These are phyloP conservation scores for Trichoderma aggressivum DNA, from an alignment of 2,329 filamentous ascomycete genomes.

Conservation along the genomic window DNA sequence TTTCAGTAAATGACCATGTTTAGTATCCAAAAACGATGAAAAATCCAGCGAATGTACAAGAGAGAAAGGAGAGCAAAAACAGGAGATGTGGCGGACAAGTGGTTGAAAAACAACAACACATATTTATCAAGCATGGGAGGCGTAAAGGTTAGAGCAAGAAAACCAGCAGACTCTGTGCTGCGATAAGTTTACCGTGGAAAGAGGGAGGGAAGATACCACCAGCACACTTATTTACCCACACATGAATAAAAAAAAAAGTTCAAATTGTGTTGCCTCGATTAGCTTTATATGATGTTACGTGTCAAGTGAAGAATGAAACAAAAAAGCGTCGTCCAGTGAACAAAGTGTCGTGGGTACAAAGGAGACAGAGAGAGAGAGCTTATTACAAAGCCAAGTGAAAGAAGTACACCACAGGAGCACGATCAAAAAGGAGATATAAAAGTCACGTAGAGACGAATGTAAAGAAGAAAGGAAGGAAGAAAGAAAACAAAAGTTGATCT, in stretches of 20 bases:
- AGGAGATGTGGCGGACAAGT: not conserved
- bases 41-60: not conserved
- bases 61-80: not conserved
- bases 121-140: slow-evolving; percentile 7
- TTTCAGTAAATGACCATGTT: slow-evolving; percentile 48
- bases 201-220: not conserved
- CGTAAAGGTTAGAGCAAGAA: slow-evolving; percentile 9
- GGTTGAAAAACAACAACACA: not conserved
- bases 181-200: not conserved
- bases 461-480: not conserved
- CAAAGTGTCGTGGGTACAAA: not conserved
- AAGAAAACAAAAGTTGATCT: not conserved
- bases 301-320: not conserved
- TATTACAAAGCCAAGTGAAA: not conserved
- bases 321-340: not conserved
- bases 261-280: not conserved
- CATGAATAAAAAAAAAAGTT: not conserved
- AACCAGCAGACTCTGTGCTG: not conserved
- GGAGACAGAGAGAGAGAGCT: not conserved
- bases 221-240: not conserved
- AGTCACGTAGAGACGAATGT: not conserved
- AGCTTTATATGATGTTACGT: not conserved
- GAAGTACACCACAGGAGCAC: not conserved
- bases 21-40: not conserved
- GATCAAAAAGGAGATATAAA: not conserved